Percentiles rank a stretch among this genome's conserved stretches.
Evolutionary conservation across 177 flowering plant genomes (phyloP).

Genomic region (Vitis hybrid): DNA sequence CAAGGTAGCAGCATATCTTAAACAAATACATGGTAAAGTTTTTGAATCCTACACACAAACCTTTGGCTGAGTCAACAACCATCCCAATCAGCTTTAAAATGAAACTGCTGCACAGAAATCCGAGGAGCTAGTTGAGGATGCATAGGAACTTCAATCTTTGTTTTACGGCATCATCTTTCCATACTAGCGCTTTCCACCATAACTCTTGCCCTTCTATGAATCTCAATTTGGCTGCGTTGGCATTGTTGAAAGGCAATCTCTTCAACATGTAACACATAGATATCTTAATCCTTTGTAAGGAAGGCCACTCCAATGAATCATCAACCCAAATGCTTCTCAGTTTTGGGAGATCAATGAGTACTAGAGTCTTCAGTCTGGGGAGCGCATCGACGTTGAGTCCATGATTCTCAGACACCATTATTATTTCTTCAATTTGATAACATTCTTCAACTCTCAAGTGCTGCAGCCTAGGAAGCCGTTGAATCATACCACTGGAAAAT

Average conservation of each 20-base stretch:
- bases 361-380: slow-evolving; percentile 8
- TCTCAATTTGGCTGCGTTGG: slow-evolving; percentile 1
- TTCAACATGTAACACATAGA: neutral
- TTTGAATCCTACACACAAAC: no score
- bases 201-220: neutral
- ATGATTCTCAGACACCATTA: slow-evolving; percentile 1
- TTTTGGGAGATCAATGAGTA: slow-evolving; percentile 9
- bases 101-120: no score
- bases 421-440: slow-evolving; percentile 12
- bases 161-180: neutral
- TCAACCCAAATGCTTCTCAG: slow-evolving; percentile 1
- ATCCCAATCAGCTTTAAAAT: no score
- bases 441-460: slow-evolving; percentile 14
- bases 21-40: no score
- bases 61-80: no score
- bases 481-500: slow-evolving; percentile 7
- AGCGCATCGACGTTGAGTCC: neutral
- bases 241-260: slow-evolving; percentile 8
- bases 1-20: no score
- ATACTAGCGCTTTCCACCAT: neutral
- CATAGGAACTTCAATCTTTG: no score
- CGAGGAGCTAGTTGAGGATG: no score
- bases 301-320: slow-evolving; percentile 15
- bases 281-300: slow-evolving; percentile 5
- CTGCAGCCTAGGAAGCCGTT: slow-evolving; percentile 9